Evolutionary conservation across 768 basidiomycete species (phyloP).

Genomic region (Pholiota molesta): DNA sequence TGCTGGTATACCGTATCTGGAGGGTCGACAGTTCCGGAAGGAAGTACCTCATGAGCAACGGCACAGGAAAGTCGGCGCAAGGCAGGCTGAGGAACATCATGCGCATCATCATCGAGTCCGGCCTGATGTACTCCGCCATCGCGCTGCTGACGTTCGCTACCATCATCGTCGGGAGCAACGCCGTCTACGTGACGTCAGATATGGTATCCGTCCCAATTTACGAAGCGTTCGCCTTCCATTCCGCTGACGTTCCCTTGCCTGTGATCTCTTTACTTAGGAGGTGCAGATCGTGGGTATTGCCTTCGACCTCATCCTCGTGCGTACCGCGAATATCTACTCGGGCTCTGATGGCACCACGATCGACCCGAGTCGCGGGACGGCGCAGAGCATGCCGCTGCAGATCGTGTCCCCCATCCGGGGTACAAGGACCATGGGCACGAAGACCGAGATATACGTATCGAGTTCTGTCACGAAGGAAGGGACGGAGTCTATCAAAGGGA

Average conservation of each 20-base stretch:
- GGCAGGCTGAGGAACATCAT: slow-evolving; percentile 19
- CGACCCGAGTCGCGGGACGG: neutral
- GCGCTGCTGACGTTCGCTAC: slow-evolving; percentile 23
- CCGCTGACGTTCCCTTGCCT: neutral
- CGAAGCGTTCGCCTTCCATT: no score
- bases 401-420: neutral
- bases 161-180: slow-evolving; percentile 25
- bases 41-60: neutral
- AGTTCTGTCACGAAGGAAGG: neutral
- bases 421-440: neutral
- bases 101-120: slow-evolving; percentile 33
- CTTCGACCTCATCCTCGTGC: slow-evolving; percentile 28
- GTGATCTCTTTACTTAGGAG: slow-evolving; percentile 14
- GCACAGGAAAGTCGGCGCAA: neutral
- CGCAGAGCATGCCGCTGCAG: neutral
- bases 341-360: neutral
- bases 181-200: slow-evolving; percentile 24
- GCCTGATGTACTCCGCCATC: slow-evolving; percentile 26
- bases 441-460: neutral
- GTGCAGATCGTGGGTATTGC: slow-evolving; percentile 27
- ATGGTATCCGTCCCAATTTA: slow-evolving; percentile 18
- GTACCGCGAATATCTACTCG: neutral
- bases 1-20: slow-evolving; percentile 17
- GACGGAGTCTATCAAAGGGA: neutral
- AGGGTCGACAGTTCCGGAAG: slow-evolving; percentile 6